These are phyloP conservation scores for Pleurotus ostreatus DNA, from an alignment of 768 basidiomycete species.

Conservation along the genomic window DNA sequence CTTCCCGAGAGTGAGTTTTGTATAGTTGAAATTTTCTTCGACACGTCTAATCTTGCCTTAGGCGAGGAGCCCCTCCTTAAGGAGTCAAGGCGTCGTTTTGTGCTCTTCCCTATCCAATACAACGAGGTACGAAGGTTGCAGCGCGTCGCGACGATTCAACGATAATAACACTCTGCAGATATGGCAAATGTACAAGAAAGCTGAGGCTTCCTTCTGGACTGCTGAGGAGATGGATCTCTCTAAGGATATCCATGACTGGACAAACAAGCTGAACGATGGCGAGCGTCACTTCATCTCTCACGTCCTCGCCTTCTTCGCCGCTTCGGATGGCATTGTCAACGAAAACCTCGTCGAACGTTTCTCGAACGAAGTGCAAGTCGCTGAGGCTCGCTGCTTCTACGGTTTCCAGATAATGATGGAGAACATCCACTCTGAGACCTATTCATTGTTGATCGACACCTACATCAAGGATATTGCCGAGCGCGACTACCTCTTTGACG, in stretches of 20 bases:
- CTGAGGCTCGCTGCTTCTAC: constrained; percentile 95
- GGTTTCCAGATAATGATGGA: constrained; percentile 99
- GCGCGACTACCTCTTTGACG: constrained; percentile 84
- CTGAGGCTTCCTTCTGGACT: constrained; percentile 92
- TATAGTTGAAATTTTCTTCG: neutral
- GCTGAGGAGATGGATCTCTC: constrained; percentile 91
- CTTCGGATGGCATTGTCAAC: constrained; percentile 94
- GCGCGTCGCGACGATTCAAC: neutral
- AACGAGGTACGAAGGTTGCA: constrained; percentile 56
- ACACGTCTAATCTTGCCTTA: constrained; percentile 17
- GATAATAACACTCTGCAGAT: constrained; percentile 48
- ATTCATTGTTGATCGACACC: constrained; percentile 92
- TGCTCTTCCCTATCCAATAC: constrained; percentile 92
- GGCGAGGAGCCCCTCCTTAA: constrained; percentile 80
- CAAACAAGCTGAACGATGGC: constrained; percentile 68
- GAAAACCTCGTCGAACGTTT: constrained; percentile 95
- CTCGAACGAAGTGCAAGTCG: constrained; percentile 85
- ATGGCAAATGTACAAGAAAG: constrained; percentile 95
- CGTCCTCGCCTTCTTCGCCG: constrained; percentile 94
- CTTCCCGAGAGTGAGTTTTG: constrained; percentile 38
- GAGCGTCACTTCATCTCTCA: constrained; percentile 91
- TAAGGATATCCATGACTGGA: constrained; percentile 84
- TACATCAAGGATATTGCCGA: constrained; percentile 82
- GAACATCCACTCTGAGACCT: constrained; percentile 95
- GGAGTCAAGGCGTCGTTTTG: constrained; percentile 75